Conservation (phyloP, 139 green algal genomes). For the Closterium sp. region DNA sequence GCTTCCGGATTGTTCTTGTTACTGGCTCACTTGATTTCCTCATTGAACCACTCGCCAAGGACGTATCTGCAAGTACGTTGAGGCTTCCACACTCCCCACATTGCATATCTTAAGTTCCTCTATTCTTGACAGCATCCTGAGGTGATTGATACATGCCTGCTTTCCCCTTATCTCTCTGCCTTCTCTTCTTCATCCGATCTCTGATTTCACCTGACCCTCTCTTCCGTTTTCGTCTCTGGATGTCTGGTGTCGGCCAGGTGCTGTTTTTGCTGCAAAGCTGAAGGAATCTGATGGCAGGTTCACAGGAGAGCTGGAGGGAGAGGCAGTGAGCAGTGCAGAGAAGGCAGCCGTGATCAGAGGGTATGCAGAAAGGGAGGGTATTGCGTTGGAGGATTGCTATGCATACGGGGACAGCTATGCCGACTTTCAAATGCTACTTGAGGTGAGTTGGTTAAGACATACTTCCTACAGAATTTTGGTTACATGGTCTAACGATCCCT, state of each 20-base stretch:
- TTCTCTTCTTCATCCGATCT: background rate
- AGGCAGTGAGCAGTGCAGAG: conserved; percentile 30
- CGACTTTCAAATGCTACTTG: conserved; percentile 49
- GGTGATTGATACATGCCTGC: background rate
- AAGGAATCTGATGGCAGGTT: conserved; percentile 24
- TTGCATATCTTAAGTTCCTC: background rate
- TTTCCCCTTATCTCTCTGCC: background rate
- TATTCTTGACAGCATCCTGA: background rate
- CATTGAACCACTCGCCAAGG: conserved; percentile 32
- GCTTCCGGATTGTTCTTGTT: conserved; percentile 51
- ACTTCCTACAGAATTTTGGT: too few relatives aligned
- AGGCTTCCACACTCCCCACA: background rate
- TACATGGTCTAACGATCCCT: too few relatives aligned
- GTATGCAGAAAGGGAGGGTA: conserved; percentile 17
- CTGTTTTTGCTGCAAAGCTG: background rate
- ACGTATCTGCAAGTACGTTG: conserved; percentile 8
- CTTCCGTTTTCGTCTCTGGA: background rate
- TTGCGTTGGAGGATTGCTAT: conserved; percentile 30
- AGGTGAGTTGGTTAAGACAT: conserved; percentile 18
- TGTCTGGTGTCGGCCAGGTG: background rate
- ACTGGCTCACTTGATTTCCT: conserved; percentile 54
- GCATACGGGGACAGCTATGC: conserved; percentile 53
- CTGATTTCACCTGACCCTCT: background rate
- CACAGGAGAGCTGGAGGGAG: conserved; percentile 47
- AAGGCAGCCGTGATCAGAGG: conserved; percentile 26